Evolutionary conservation across 192 early-diverging fungal species (phyloP), one percentile per base, ranked within the genome.

Genomic region (Backusella liffmaniae): DNA sequence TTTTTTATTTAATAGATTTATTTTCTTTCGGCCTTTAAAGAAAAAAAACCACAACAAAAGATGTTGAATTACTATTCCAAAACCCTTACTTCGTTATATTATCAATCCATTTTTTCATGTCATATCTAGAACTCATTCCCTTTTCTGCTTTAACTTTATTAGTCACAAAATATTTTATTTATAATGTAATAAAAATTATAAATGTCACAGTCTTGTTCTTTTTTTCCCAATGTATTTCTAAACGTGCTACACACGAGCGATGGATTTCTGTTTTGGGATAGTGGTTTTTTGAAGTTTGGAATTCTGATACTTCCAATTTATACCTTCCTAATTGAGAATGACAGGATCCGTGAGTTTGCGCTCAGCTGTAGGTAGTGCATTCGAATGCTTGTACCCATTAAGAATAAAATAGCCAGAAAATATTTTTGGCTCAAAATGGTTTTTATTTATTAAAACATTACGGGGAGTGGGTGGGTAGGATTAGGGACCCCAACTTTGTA

Each of bases 121-220:
- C 56, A 62, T 62, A 29, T 62, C 56, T 62, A 62, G 56, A 62
- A 62, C 56, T 62, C 56, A 62, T 62, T 29, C 56, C 26, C 56
- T 62, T 62, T 62, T 62, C 56, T 62, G 26, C 26, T 62, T 29
- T 29, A 29, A 62, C 56, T 62, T 62, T 62, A 62, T 62, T 62
- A 62, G 26, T 62, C 23, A 62, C 10, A 26, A 21, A 62, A 23
- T 59, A 59, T 26, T 59, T 59, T 59, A 23, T 59, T 62, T 29
- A 29, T 62, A 62, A 62, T 62, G 21, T 62, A 29, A 29, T 62
- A 29, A 62, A 29, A 62, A 62, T 62, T 62, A 62, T 13, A 23
- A 62, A 62, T 29, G 23, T 62, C 26, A 29, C 26, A 26, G 29
- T 13, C 9, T 8, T 62, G 10, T 29, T 12, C 23, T 53, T 59